Evolutionary conservation across 345 rosid species (phyloP).

Genomic region (Rhizophora mangle): DNA sequence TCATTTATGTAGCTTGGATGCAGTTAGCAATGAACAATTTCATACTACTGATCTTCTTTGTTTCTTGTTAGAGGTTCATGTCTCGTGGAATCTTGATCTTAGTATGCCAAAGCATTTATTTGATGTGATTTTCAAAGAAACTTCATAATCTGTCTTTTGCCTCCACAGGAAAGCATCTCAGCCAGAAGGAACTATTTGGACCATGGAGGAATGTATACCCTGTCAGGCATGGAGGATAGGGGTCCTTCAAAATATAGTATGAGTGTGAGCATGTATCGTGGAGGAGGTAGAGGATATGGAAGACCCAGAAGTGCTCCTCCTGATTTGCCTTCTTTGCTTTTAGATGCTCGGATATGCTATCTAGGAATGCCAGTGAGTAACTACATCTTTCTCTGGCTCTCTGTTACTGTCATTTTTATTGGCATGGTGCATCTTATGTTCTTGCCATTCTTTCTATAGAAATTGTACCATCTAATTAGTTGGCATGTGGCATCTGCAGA

Average conservation of each 20-base stretch:
- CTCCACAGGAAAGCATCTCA: constrained; percentile 67
- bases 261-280: constrained; percentile 75
- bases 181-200: constrained; percentile 57
- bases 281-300: constrained; percentile 61
- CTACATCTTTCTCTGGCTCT: neutral
- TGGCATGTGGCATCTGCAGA: constrained; percentile 41
- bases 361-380: constrained; percentile 89
- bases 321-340: constrained; percentile 84
- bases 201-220: constrained; percentile 63
- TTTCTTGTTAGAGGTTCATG: neutral
- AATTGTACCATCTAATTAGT: constrained; percentile 12
- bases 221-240: constrained; percentile 39
- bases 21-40: neutral
- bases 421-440: neutral
- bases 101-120: neutral
- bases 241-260: constrained; percentile 56
- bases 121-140: neutral
- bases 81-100: neutral
- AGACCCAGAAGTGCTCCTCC: constrained; percentile 69
- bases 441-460: neutral
- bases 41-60: neutral
- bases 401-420: neutral
- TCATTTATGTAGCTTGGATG: constrained; percentile 4
- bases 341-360: constrained; percentile 80
- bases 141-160: neutral